Evolutionary conservation across 345 rosid species (phyloP), one percentile per base, ranked within the genome.

Genomic region (Sonneratia alba): DNA sequence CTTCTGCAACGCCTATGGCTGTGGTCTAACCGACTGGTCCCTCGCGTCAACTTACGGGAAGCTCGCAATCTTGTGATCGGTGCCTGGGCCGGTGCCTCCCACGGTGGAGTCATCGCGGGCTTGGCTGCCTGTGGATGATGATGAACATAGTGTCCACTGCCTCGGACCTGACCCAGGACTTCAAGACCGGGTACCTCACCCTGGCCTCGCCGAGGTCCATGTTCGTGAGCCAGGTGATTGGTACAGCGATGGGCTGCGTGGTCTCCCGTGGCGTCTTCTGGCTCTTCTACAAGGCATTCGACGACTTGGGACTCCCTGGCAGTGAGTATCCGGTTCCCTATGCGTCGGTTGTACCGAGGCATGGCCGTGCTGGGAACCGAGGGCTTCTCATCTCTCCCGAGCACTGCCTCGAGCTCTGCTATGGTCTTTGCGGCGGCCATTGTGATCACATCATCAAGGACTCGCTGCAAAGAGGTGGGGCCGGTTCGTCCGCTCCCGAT

Each of bases 391-490:
- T 67, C 75, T 63, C 67, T 76, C 37, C 75, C 79, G 13, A 36
- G 61, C 75, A 76, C 7, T 71, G 79, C 45, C 79, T 76, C 40
- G 8, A 15, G 22, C 81, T 85, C 76, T 83, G 87, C 61, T 83
- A 75, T 0, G 79, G 73, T 84, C 77, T 84, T 84, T 14, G 57
- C 64, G 0, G 82, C 80, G 0, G 82, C 87, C n/a, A 24, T 81
- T 0, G 1, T 56, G 61, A 69, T 84, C 0, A 84, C 65, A 48
- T 69, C 27, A 3, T 84, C 34, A 74, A 70, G 68, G 85, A 84
- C 14, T 6, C 16, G 0, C 40, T 78, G 4, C 67, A 0, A 10
- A 11, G 9, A 77, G 42, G 16, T 53, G 71, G 53, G 65, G 77
- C 22, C 68, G 68, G 74, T 79, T 65, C 13, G 69, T 81, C 48